Base-by-base conservation (phyloP, 805 yeast species). In the Candida caryicola region DNA sequence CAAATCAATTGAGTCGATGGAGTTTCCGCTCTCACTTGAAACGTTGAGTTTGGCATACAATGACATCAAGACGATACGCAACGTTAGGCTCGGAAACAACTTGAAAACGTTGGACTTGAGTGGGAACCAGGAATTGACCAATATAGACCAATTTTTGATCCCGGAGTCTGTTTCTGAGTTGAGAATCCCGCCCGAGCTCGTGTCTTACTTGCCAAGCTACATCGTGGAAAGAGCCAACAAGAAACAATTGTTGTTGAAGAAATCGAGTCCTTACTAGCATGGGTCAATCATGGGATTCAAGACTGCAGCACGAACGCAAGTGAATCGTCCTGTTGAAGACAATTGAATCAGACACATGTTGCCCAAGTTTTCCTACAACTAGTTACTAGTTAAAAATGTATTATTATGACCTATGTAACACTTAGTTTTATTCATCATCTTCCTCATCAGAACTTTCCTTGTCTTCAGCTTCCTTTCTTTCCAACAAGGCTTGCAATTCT, bases 401-500 rank as follows among this genome's bases (percentile, higher is more conserved):
- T 21, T 21, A 21, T 21, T 21, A 21, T 21, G 25, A 21, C 25
- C 25, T 21, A 21, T 21, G 25, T 21, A 21, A 29, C 33, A 28
- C 18, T 27, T 40, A 40, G 19, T 64, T 66, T 27, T 40, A 40
- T 21, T 64, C 66, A 19, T 66, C 72, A 23, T 77, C 82, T 43
- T 82, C 93, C 50, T 85, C 95, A 41, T 85, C 90, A 34, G 88
- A 83, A 42, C 85, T 89, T 54, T 82, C 82, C 60, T 82, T 80
- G 59, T 85, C 90, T 63, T 87, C 96, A 59, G 83, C 75, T 71
- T 88, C 97, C 61, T 88, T 86, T 60, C 86, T 79, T 69, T 91
- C 97, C 79, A 93, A 81, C 50, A 93, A 77, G 44, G 95, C 96
- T 67, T 89, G 95, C 59, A 93, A 79, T 69, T 90, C 97, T 44